Base-by-base conservation (phyloP, 352 stramenopile species). In the Globisporangium nodosum region DNA sequence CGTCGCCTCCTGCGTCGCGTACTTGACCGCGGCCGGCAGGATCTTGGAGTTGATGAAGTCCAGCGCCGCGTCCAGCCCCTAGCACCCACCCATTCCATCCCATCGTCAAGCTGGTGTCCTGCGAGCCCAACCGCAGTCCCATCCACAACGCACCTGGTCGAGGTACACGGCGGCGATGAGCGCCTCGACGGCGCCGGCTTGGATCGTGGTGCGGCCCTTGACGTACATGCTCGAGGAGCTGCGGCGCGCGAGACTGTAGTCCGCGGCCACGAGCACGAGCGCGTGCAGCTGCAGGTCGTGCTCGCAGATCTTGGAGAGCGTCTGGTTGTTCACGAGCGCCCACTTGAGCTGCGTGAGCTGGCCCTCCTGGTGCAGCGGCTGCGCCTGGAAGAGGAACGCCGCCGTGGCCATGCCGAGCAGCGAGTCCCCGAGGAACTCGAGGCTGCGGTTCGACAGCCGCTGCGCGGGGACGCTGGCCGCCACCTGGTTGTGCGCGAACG, bases 391-490 rank as follows among this genome's bases (percentile, higher is more conserved):
- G n/a, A 92, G 61, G 53, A 83, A 84, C 21, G 65, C 76, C 5
- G 85, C 69, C 5, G 81, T 76, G 4, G 74, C 74, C 53, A 85
- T 75, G 30, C 81, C 75, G 5, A 94, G 68, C 11, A 94, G 33
- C 53, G 85, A 89, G 66, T 94, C 85, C 31, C 85, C 85, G 1
- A 94, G 68, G 56, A 90, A 92, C 63, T 94, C 85, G 20, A 94
- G 66, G 64, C 79, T 90, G 33, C 85, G 81, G 59, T 94, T 94
- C 48, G 85, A 88, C 12, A 90, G 61, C 16, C 85, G 82, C 37
- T 88, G 72, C 4, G 76, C 68, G 1, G 73, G 71, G 6, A 90
- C 66, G 12, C 68, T 59, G 1, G 62, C 33, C 0, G 70, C 67
- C 31, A 92, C 60, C 7, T 71, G 57, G 53, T 72, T 63, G 42